phyloP scores from a whole-genome alignment of 768 basidiomycete genomes.

The Saitozyma podzolica region DNA sequence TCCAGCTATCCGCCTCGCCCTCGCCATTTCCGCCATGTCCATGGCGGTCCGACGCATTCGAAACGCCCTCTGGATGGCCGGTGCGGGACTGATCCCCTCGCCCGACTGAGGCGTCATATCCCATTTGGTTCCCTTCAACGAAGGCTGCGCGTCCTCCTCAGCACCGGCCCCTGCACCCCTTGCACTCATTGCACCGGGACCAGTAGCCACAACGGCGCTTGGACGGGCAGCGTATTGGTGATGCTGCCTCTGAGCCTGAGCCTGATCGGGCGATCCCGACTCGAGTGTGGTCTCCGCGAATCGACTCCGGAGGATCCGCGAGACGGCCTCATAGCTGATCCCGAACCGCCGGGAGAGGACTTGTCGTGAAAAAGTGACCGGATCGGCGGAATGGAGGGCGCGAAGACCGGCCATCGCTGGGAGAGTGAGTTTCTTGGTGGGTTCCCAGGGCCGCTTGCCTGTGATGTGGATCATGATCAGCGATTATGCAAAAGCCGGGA shows the following conservation, averaged over 20 bases:
- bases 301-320: constrained; percentile 73
- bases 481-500: no score
- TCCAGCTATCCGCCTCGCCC: not conserved
- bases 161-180: not conserved
- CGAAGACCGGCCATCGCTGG: constrained; percentile 81
- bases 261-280: not conserved
- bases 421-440: constrained; percentile 74
- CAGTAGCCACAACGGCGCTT: no score
- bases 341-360: constrained; percentile 73
- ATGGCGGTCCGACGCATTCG: no score
- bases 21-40: constrained; percentile 4
- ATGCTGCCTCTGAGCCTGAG: not conserved
- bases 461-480: not conserved
- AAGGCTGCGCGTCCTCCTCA: not conserved
- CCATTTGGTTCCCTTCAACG: constrained; percentile 9
- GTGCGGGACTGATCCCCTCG: constrained; percentile 9
- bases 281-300: constrained; percentile 44
- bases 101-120: not conserved
- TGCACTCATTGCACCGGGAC: not conserved
- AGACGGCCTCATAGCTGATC: constrained; percentile 76
- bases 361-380: constrained; percentile 65
- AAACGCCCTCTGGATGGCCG: constrained; percentile 2
- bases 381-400: constrained; percentile 65
- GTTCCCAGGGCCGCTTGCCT: constrained; percentile 59
- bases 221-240: no score